Evolutionary conservation across 2,329 filamentous ascomycete species (phyloP), one percentile per base, ranked within the genome.

Genomic region (Colletotrichum sp.): DNA sequence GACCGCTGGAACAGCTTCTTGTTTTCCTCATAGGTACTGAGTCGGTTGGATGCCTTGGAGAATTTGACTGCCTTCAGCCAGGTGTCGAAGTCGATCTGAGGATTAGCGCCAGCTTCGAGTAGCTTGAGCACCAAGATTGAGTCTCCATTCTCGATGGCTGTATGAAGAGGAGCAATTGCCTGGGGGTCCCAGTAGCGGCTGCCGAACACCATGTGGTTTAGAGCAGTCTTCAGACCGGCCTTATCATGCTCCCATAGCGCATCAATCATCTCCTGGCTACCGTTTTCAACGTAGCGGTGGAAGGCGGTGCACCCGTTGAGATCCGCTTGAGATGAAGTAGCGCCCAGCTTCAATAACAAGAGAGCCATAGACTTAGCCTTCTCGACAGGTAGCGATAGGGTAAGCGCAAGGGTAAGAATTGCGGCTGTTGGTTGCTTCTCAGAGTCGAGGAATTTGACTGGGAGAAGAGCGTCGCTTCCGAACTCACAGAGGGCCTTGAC

Each of bases 381-480:
- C 3, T 93, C 89, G 0, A 88, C 79, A 0, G 94, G 91, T 8
- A 96, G 89, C 13, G 89, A 86, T 32, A 95, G 84, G 2, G 93
- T 91, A n/a, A 98, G 87, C 1, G 92, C 89, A 9, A 96, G 85
- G 0, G 93, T 94, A 65, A 97, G 86, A 60, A 96, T 92, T 0
- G 93, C 94, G 1, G 86, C 89, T 32, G 87, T 85, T 4, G 90
- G 88, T 5, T 85, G 85, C 64, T 88, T 88, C 72, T 89, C 80
- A 2, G 85, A 83, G 72, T 88, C 83, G 12, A 90, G 80, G 30
- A 94, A 88, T 83, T 96, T 96, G 81, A 97, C 88, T 0, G 95
- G 95, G 26, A 95, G 86, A 18, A 96, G 87, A 1, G 94, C 89
- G 82, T 98, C 95, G 6, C 95, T 95, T 9, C 95, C 95, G 80